Evolutionary conservation across 352 stramenopile genomes (phyloP).

Genomic region (Pythium chondricola): DNA sequence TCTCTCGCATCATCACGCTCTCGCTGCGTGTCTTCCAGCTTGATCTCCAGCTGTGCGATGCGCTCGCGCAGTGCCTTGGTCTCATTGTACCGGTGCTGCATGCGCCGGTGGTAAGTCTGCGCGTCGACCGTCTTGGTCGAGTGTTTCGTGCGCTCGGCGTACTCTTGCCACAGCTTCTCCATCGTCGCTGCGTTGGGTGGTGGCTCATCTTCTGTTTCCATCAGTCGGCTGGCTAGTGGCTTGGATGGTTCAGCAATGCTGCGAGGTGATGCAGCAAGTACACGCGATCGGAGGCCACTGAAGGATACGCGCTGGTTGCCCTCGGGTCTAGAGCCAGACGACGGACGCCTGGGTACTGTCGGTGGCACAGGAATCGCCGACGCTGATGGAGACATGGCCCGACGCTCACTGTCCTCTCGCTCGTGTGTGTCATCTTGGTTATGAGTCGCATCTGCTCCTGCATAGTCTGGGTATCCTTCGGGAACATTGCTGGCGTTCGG

Average conservation of each 20-base stretch:
- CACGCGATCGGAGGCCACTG: constrained; percentile 13
- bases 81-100: constrained; percentile 68
- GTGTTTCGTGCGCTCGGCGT: constrained; percentile 37
- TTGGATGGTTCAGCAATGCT: no score
- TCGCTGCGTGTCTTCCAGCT: constrained; percentile 23
- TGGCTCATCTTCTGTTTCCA: constrained; percentile 3
- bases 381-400: constrained; percentile 14
- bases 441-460: not conserved
- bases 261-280: constrained; percentile 10
- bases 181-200: constrained; percentile 33
- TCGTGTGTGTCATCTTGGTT: constrained; percentile 7
- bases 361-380: constrained; percentile 20
- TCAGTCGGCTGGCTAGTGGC: no score
- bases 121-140: constrained; percentile 37
- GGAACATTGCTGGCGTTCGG: constrained; percentile 15
- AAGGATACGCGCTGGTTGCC: constrained; percentile 21
- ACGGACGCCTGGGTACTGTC: constrained; percentile 17
- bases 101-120: constrained; percentile 59
- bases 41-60: constrained; percentile 36
- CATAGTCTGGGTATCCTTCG: constrained; percentile 1
- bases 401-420: constrained; percentile 8
- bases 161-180: constrained; percentile 61
- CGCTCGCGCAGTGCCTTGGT: constrained; percentile 45
- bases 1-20: constrained; percentile 36
- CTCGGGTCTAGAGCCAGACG: constrained; percentile 9